Evolutionary conservation across 1,284 basidiomycete species (phyloP).

Genomic region (Microbotryum lychnidis-dioicae): DNA sequence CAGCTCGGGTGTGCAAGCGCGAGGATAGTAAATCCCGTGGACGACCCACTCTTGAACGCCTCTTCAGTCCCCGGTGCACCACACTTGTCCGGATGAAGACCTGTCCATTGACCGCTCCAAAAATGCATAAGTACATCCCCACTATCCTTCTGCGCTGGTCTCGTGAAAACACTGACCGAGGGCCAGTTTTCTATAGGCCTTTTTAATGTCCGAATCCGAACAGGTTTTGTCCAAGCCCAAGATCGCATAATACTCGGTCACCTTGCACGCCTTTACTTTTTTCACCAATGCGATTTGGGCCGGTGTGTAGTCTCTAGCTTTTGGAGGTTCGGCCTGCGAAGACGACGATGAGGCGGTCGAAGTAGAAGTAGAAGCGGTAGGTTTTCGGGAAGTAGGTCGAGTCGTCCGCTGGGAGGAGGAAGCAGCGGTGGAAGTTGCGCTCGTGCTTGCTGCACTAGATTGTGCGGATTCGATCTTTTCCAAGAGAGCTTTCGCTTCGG

Average conservation of each 20-base stretch:
- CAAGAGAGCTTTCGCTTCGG: constrained; percentile 64
- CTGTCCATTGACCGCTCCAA: background rate
- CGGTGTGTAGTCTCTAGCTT: constrained; percentile 63
- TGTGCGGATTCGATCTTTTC: constrained; percentile 47
- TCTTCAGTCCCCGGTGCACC: constrained; percentile 96
- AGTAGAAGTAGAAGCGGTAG: constrained; percentile 10
- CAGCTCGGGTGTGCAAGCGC: background rate
- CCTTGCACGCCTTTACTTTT: constrained; percentile 73
- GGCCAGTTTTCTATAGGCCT: constrained; percentile 88
- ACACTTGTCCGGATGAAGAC: constrained; percentile 35
- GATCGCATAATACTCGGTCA: constrained; percentile 91
- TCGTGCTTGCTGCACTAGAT: background rate
- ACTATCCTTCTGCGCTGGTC: background rate
- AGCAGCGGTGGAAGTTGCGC: constrained; percentile 3
- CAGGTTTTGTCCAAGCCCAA: constrained; percentile 74
- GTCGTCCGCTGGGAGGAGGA: background rate
- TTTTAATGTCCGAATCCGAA: constrained; percentile 85
- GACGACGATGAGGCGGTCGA: background rate
- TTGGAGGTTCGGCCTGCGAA: background rate
- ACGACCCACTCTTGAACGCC: constrained; percentile 83
- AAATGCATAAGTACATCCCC: background rate
- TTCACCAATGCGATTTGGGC: constrained; percentile 82
- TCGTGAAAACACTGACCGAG: constrained; percentile 1
- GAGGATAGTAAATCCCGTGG: background rate
- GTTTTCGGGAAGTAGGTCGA: background rate